Percentiles rank a stretch among this genome's conserved stretches.
Conservation (phyloP, 345 rosid species). For the Triadica sebifera region DNA sequence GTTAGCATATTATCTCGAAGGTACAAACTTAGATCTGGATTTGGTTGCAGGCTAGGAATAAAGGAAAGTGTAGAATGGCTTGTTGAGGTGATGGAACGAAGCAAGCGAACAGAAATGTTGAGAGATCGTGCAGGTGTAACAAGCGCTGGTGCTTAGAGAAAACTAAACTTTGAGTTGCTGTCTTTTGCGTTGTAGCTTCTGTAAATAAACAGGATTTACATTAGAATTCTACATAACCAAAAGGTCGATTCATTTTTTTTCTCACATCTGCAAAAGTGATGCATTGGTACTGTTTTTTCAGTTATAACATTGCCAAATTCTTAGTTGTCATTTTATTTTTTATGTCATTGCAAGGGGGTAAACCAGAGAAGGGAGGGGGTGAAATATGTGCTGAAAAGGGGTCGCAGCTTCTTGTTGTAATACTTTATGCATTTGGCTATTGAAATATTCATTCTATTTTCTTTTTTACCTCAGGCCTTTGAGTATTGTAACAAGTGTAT, state of each 20-base stretch:
- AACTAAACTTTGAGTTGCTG: constrained; percentile 1
- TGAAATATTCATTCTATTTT: background rate
- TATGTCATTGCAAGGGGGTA: background rate
- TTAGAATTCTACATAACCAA: constrained; percentile 22
- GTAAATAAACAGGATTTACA: constrained; percentile 46
- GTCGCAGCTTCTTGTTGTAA: background rate
- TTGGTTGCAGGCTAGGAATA: constrained; percentile 68
- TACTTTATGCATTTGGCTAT: background rate
- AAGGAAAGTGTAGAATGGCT: constrained; percentile 91
- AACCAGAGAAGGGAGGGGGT: background rate
- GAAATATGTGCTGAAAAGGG: background rate
- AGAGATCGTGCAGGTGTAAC: constrained; percentile 62
- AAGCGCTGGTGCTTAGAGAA: constrained; percentile 37
- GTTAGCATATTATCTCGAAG: background rate
- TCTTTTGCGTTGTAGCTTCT: constrained; percentile 34
- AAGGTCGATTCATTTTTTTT: constrained; percentile 10
- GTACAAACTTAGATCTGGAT: background rate
- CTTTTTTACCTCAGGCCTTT: background rate
- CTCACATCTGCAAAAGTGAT: background rate
- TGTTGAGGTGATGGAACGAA: constrained; percentile 88
- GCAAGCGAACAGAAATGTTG: constrained; percentile 92
- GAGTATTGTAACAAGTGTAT: no score
- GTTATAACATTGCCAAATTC: background rate
- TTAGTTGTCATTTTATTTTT: background rate
- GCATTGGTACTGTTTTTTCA: background rate